Conservation (phyloP, 108 stramenopile genomes). For the Skeletonema marinoi region DNA sequence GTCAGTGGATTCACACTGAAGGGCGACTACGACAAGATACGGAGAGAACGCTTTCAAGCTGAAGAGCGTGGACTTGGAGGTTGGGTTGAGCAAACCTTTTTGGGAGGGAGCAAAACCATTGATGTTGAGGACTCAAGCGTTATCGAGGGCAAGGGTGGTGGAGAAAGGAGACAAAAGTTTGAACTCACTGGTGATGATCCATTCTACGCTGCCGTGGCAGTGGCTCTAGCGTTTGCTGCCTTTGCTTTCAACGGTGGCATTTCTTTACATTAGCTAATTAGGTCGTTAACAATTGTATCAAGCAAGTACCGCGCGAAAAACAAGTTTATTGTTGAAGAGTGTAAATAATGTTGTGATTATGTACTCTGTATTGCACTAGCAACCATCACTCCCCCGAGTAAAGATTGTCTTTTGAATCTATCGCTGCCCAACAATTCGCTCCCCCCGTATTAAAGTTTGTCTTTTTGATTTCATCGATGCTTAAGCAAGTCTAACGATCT, state of each 20-base stretch:
- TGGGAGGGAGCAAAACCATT: constrained; percentile 57
- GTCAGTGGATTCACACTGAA: constrained; percentile 56
- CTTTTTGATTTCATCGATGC: no score
- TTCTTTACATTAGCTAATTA: constrained; percentile 43
- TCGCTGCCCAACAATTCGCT: no score
- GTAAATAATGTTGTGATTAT: background rate
- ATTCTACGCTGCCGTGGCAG: constrained; percentile 70
- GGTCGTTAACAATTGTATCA: no score
- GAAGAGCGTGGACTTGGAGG: constrained; percentile 57
- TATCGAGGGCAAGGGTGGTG: constrained; percentile 78
- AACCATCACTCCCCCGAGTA: background rate
- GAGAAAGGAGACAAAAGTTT: constrained; percentile 48
- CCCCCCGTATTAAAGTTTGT: no score
- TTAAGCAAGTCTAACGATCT: background rate
- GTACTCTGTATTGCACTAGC: background rate
- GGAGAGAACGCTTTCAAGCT: constrained; percentile 52
- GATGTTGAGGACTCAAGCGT: constrained; percentile 67
- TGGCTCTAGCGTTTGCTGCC: constrained; percentile 63
- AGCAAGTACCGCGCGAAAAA: no score
- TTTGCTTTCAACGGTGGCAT: constrained; percentile 65
- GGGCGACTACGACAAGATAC: constrained; percentile 65
- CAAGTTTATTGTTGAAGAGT: background rate
- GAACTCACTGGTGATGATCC: constrained; percentile 80
- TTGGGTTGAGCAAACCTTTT: constrained; percentile 44
- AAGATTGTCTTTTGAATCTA: background rate